These are phyloP conservation scores for Aspergillus fumigatiaffinis DNA, from an alignment of 2,329 filamentous ascomycete genomes.

Conservation along the genomic window DNA sequence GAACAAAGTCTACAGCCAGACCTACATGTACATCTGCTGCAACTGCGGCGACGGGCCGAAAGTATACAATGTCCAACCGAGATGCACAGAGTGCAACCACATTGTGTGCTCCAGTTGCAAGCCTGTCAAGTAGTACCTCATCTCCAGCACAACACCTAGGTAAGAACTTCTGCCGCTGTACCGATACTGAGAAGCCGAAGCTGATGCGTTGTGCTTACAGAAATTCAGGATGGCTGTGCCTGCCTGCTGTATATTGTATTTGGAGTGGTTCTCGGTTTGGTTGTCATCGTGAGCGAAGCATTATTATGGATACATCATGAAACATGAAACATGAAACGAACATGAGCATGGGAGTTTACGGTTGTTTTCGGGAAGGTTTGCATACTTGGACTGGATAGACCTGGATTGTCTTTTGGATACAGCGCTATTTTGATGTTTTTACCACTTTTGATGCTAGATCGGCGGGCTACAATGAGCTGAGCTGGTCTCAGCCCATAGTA, in stretches of 20 bases:
- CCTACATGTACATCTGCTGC: slow-evolving; percentile 38
- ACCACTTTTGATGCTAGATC: not conserved
- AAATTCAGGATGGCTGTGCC: not conserved
- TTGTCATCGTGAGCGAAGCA: slow-evolving; percentile 5
- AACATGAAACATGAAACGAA: not conserved
- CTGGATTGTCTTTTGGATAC: not conserved
- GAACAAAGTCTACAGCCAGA: slow-evolving; percentile 9
- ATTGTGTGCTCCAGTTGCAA: slow-evolving; percentile 26
- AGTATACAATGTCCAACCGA: slow-evolving; percentile 29
- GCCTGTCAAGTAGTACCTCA: slow-evolving; percentile 22
- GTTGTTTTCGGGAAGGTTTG: not conserved
- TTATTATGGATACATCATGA: slow-evolving; percentile 4
- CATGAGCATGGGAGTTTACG: slow-evolving; percentile 2
- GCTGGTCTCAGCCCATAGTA: not conserved
- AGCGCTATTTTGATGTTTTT: not conserved
- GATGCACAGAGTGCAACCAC: slow-evolving; percentile 33
- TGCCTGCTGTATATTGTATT: not conserved
- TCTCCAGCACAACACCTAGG: not conserved
- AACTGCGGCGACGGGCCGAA: slow-evolving; percentile 38
- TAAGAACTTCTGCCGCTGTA: slow-evolving; percentile 11
- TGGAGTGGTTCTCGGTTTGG: not conserved
- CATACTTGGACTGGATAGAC: not conserved
- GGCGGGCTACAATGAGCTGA: not conserved
- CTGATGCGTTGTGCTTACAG: not conserved
- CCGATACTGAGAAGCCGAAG: slow-evolving; percentile 2